These are phyloP conservation scores for Hypomyces perniciosus DNA, from an alignment of 2,329 filamentous ascomycete species.

Conservation along the genomic window DNA sequence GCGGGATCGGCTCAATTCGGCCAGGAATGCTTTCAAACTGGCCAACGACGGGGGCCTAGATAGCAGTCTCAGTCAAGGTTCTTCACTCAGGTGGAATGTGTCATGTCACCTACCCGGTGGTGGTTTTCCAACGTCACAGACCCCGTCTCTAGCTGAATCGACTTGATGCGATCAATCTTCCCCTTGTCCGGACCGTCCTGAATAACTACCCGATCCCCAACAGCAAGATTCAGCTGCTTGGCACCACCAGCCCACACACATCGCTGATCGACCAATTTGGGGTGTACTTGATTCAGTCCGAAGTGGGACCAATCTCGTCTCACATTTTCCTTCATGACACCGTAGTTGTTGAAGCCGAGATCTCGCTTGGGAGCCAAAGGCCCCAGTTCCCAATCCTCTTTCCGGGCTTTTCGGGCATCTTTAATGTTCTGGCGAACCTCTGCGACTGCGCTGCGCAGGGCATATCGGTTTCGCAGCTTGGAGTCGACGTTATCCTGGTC, in stretches of 20 bases:
- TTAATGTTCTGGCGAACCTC: constrained; percentile 32
- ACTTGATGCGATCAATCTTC: constrained; percentile 68
- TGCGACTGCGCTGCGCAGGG: constrained; percentile 24
- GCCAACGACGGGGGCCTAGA: constrained; percentile 24
- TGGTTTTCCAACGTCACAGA: constrained; percentile 56
- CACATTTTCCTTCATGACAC: constrained; percentile 39
- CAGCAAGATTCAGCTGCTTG: constrained; percentile 55
- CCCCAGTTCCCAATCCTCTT: constrained; percentile 74
- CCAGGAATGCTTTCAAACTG: constrained; percentile 24
- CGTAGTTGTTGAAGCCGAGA: constrained; percentile 57
- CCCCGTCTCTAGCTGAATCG: constrained; percentile 49
- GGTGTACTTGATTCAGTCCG: constrained; percentile 23
- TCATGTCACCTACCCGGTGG: constrained; percentile 51
- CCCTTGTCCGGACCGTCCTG: constrained; percentile 73
- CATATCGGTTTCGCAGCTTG: constrained; percentile 26
- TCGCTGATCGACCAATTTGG: constrained; percentile 35
- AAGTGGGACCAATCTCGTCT: constrained; percentile 32
- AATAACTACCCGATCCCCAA: constrained; percentile 76
- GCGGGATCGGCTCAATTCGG: constrained; percentile 33
- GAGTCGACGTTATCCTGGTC: constrained; percentile 27
- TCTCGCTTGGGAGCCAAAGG: constrained; percentile 72
- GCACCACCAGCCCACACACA: constrained; percentile 51
- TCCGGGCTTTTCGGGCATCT: constrained; percentile 46
- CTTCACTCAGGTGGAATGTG: not conserved
- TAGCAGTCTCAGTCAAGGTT: not conserved